Evolutionary conservation across 2,329 filamentous ascomycete genomes (phyloP).

Genomic region (Pseudogymnoascus sp.): DNA sequence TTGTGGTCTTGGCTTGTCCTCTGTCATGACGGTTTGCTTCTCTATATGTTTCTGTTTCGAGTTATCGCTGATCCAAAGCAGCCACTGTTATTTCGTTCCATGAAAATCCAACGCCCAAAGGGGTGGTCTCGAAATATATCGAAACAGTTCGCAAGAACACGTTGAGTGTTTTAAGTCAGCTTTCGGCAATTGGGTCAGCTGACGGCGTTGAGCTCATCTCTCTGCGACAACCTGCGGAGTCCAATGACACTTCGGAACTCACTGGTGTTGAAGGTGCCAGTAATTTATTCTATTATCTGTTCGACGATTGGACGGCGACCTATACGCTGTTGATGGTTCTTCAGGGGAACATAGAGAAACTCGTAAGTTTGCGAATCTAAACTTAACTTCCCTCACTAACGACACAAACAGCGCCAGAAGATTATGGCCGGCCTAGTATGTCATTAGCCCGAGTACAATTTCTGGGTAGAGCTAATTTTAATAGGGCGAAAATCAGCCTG

Average conservation of each 20-base stretch:
- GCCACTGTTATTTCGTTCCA: conserved; percentile 66
- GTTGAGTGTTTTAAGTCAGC: conserved; percentile 54
- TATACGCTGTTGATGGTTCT: conserved; percentile 47
- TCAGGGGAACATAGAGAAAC: conserved; percentile 41
- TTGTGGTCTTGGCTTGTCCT: conserved; percentile 68
- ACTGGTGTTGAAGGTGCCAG: conserved; percentile 47
- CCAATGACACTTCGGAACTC: conserved; percentile 27
- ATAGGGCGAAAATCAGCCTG: conserved; percentile 31
- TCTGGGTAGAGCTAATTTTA: conserved; percentile 16
- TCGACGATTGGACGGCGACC: conserved; percentile 59
- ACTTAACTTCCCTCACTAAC: conserved; percentile 18
- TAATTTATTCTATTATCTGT: conserved; percentile 59
- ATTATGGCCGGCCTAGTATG: conserved; percentile 28
- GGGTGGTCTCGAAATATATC: conserved; percentile 35
- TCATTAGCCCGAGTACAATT: background rate
- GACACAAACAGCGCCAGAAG: conserved; percentile 17
- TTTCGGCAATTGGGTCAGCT: conserved; percentile 45
- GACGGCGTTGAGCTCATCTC: conserved; percentile 29
- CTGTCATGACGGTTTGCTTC: conserved; percentile 52
- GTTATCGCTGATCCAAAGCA: conserved; percentile 27
- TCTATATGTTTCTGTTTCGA: background rate
- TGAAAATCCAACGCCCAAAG: conserved; percentile 44
- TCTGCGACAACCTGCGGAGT: conserved; percentile 25
- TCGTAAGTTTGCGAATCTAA: conserved; percentile 36
- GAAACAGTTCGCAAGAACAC: conserved; percentile 41